Evolutionary conservation across 177 flowering plant species (phyloP).

Genomic region (Telopea speciosissima): DNA sequence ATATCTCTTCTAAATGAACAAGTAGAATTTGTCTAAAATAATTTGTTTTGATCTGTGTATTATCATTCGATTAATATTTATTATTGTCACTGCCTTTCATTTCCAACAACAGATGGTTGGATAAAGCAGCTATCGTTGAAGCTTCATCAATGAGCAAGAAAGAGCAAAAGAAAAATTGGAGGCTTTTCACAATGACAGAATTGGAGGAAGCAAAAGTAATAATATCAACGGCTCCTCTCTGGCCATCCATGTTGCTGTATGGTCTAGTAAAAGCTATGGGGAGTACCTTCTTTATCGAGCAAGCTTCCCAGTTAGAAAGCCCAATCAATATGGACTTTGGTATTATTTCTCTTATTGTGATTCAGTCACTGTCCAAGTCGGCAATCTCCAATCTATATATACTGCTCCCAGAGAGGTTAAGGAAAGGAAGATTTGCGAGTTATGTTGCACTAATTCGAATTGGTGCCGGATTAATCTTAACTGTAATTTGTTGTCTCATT

Average conservation of each 20-base stretch:
- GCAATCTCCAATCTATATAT: background rate
- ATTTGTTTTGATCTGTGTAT: too few species aligned
- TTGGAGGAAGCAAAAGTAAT: background rate
- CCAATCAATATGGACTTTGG: background rate
- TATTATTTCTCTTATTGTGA: background rate
- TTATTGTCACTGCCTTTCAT: too few species aligned
- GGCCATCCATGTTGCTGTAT: background rate
- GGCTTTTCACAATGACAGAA: conserved; percentile 2
- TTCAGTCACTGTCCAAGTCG: background rate
- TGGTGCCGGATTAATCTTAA: background rate
- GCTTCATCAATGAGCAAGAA: background rate
- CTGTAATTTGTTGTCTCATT: background rate
- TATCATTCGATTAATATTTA: too few species aligned
- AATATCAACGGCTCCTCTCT: background rate
- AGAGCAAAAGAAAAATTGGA: background rate
- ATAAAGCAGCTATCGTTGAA: too few species aligned
- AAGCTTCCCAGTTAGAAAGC: background rate
- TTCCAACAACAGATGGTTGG: too few species aligned
- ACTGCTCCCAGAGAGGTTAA: background rate
- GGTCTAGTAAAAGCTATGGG: conserved; percentile 2
- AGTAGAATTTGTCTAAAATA: too few species aligned
- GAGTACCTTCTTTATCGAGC: conserved; percentile 6
- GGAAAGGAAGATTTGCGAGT: background rate
- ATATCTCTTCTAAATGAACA: too few species aligned
- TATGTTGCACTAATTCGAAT: background rate